A percentile compares a stretch with the other conserved stretches of the same genome.
Conservation (phyloP, 2,329 filamentous ascomycete species). For the Ophioceras dolichostomum region DNA sequence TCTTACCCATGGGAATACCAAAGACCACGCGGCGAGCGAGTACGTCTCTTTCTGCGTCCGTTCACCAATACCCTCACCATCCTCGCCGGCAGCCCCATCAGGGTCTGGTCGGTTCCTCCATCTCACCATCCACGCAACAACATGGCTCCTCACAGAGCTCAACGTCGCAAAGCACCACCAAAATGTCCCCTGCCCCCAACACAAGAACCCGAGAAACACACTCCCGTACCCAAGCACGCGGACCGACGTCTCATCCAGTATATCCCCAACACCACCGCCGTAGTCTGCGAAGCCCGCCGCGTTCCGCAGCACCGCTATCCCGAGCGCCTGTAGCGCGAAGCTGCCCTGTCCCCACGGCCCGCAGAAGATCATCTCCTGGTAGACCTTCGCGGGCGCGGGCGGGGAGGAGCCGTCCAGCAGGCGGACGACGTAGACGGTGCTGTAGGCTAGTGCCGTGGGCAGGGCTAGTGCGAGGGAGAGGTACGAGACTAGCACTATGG, state of each 20-base stretch:
- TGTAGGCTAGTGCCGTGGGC: slow-evolving; percentile 18
- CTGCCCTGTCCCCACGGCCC: slow-evolving; percentile 24
- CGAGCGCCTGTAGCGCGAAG: slow-evolving; percentile 24
- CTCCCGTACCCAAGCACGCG: slow-evolving; percentile 18
- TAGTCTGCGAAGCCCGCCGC: slow-evolving; percentile 16
- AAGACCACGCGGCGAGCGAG: slow-evolving; percentile 18
- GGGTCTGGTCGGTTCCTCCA: not conserved
- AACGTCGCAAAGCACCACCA: slow-evolving; percentile 27
- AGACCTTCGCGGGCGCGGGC: slow-evolving; percentile 10
- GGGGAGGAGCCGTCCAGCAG: slow-evolving; percentile 16
- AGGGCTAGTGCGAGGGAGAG: slow-evolving; percentile 19
- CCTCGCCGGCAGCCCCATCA: not conserved
- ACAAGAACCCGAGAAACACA: slow-evolving; percentile 21
- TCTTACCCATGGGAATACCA: slow-evolving; percentile 26
- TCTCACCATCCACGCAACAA: slow-evolving; percentile 8
- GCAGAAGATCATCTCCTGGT: slow-evolving; percentile 25
- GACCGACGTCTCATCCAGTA: slow-evolving; percentile 19
- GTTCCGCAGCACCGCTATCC: slow-evolving; percentile 14
- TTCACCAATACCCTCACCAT: slow-evolving; percentile 3
- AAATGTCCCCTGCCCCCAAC: slow-evolving; percentile 25
- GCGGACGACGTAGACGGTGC: slow-evolving; percentile 10
- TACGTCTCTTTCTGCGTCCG: slow-evolving; percentile 14
- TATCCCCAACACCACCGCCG: slow-evolving; percentile 15
- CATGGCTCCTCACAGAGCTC: slow-evolving; percentile 11
- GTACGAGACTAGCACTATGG: slow-evolving; percentile 25